Percentiles rank a stretch among this genome's conserved stretches.
phyloP scores from a whole-genome alignment of 1,139 yeast species.

The Yamadazyma aaseri region DNA sequence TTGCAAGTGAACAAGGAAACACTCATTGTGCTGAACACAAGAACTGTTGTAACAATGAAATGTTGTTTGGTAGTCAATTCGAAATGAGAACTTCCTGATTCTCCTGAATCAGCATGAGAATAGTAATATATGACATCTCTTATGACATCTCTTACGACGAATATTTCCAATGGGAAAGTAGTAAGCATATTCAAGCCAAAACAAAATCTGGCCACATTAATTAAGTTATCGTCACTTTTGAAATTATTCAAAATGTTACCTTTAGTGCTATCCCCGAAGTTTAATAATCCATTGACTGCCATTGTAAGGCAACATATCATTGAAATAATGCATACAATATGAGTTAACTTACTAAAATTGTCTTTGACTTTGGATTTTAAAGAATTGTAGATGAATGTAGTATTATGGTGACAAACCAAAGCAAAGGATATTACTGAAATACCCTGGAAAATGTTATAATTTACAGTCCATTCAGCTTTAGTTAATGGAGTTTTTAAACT shows the following conservation, averaged over 20 bases:
- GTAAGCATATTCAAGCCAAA: conserved; percentile 95
- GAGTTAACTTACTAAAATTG: conserved; percentile 75
- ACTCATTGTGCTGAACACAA: conserved; percentile 70
- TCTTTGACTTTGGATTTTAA: conserved; percentile 72
- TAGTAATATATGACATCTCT: conserved; percentile 52
- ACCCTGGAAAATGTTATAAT: conserved; percentile 76
- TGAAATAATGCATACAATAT: conserved; percentile 78
- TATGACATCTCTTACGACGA: conserved; percentile 84
- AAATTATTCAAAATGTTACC: conserved; percentile 89
- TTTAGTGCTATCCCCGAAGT: conserved; percentile 74
- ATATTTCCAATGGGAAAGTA: conserved; percentile 86
- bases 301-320: conserved; percentile 75
- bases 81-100: conserved; percentile 32
- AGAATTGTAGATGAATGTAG: conserved; percentile 84
- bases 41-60: conserved; percentile 60
- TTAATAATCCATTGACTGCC: conserved; percentile 77
- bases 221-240: conserved; percentile 66
- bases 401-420: conserved; percentile 92
- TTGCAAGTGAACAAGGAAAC: conserved; percentile 83
- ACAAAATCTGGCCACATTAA: conserved; percentile 84
- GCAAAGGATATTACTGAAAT: conserved; percentile 90
- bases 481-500: conserved; percentile 49
- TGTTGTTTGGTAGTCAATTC: conserved; percentile 53
- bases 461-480: conserved; percentile 52
- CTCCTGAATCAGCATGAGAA: conserved; percentile 21